Evolutionary conservation across 2,329 filamentous ascomycete genomes (phyloP), one percentile per base, ranked within the genome.

Genomic region (Ophiocordyceps camponoti-leonardi): DNA sequence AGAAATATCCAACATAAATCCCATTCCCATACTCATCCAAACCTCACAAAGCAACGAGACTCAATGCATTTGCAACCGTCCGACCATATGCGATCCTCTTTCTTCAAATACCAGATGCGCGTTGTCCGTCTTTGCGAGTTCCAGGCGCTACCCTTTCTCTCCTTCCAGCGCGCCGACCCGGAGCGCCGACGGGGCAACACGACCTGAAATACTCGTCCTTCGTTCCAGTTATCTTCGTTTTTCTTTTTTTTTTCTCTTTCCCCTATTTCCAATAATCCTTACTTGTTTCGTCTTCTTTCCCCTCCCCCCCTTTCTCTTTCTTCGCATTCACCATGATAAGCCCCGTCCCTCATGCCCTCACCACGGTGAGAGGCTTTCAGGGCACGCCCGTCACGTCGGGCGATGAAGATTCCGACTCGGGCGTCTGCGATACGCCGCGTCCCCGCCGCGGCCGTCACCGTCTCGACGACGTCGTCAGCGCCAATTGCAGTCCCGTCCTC

Each of bases 401-500:
- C 50, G 73, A 78, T 50, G 75, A 77, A 48, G 73, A 77, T 49
- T 75, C 71, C 43, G 74, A 77, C 55, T 61, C 63, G 51, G 66
- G 63, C 16, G 47, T 52, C 50, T 60, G 57, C 54, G 60, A 61
- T 45, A 66, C 62, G 4, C 62, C 64, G 3, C 60, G 56, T 41
- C 58, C 58, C 50, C 64, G 58, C 51, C 64, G 63, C 45, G 63
- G 63, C 45, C 67, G 63, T 37, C 53, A 59, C 45, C 63, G 64
- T 41, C 59, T 77, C 44, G 63, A 75, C 56, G 73, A 78, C 58
- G 68, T 77, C 16, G 70, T 78, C 52, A 78, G 74, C 58, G 71
- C 72, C 46, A 68, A 83, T 60, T 79, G 76, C 61, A 81, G 77
- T 59, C 78, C 78, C 8, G 58, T 69, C 45, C 59, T 81, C 49